These are phyloP conservation scores for Apiospora sp. DNA, from an alignment of 2,329 filamentous ascomycete genomes.

Conservation along the genomic window DNA sequence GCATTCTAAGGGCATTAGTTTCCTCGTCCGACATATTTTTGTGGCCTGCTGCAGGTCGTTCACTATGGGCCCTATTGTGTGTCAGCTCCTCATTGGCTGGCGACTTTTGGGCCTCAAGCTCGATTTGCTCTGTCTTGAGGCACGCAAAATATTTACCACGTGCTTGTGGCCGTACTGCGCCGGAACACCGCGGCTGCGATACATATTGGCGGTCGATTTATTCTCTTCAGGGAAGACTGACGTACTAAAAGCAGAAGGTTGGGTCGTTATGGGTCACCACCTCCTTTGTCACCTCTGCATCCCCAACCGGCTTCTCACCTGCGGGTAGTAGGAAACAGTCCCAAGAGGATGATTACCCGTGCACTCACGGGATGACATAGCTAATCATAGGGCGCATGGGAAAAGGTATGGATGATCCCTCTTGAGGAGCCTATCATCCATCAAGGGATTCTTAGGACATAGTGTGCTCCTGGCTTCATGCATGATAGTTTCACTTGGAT, in stretches of 20 bases:
- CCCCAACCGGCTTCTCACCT: background rate
- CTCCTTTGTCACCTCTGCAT: conserved; percentile 12
- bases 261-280: background rate
- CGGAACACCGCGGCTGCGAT: background rate
- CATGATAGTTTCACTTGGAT: background rate
- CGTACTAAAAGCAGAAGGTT: background rate
- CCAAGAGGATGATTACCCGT: background rate
- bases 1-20: background rate
- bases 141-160: conserved; percentile 34
- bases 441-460: background rate
- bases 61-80: conserved; percentile 38
- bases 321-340: background rate
- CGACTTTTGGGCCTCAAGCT: conserved; percentile 39
- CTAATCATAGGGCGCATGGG: background rate
- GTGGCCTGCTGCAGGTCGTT: conserved; percentile 39
- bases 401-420: background rate
- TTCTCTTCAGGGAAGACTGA: background rate
- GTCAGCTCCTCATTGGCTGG: conserved; percentile 43
- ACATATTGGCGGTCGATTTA: background rate
- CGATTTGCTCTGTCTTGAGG: conserved; percentile 36
- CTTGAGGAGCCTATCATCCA: background rate
- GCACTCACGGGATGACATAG: background rate
- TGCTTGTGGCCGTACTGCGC: conserved; percentile 3
- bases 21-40: conserved; percentile 27
- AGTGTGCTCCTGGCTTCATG: background rate